These are phyloP conservation scores for Pichia sp. DNA, from an alignment of 1,139 yeast species.

Conservation along the genomic window DNA sequence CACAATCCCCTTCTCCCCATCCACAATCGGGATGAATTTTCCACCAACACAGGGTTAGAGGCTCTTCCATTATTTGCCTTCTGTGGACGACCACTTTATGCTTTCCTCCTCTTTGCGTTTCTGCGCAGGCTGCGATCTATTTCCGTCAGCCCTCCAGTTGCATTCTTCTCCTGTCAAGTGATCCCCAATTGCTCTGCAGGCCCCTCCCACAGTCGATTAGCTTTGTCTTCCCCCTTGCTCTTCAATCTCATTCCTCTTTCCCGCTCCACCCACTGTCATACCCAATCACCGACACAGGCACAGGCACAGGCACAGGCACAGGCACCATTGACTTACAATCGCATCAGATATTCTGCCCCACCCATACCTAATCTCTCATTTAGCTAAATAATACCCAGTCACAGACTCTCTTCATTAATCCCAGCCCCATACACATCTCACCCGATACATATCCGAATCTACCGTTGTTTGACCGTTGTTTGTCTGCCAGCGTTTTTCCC, in stretches of 20 bases:
- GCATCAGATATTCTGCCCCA: not conserved
- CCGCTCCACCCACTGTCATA: not conserved
- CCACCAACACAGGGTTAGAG: not conserved
- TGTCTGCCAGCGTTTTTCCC: too few relatives aligned
- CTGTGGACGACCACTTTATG: not conserved
- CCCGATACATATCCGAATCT: too few relatives aligned
- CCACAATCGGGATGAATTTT: not conserved
- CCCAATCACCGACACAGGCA: not conserved
- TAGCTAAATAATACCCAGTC: not conserved
- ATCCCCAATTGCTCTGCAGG: not conserved
- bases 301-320: not conserved
- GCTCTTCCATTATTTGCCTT: not conserved
- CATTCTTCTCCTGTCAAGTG: not conserved
- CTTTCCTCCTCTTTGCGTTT: not conserved
- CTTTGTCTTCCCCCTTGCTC: not conserved
- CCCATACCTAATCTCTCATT: not conserved
- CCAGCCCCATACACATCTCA: not conserved
- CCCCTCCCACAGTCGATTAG: not conserved
- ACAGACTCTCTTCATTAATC: not conserved
- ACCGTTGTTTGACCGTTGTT: too few relatives aligned
- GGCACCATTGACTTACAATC: not conserved
- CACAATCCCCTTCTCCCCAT: not conserved
- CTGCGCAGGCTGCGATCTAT: not conserved
- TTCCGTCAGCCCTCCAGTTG: not conserved
- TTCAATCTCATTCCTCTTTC: not conserved